Evolutionary conservation across 768 basidiomycete species (phyloP).

Genomic region (Suillus americanus): DNA sequence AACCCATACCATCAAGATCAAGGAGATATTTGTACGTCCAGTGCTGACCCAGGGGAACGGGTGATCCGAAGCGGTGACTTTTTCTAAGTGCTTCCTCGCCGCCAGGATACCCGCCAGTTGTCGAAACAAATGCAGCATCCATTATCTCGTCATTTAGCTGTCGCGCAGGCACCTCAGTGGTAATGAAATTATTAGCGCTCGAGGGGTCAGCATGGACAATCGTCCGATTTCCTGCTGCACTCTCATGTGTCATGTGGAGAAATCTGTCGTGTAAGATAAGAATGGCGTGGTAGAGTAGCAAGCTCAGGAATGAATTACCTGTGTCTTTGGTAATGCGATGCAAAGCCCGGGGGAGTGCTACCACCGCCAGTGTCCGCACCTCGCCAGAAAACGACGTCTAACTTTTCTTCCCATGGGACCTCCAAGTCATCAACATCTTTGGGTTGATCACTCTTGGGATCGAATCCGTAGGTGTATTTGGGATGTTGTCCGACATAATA

Average conservation of each 20-base stretch:
- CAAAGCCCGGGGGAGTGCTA: conserved; percentile 80
- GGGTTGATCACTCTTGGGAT: conserved; percentile 67
- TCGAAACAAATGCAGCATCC: conserved; percentile 85
- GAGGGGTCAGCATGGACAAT: conserved; percentile 72
- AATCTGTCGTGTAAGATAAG: conserved; percentile 39
- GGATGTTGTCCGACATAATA: conserved; percentile 88
- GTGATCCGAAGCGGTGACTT: conserved; percentile 67
- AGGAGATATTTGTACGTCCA: conserved; percentile 94
- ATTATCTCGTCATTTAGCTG: conserved; percentile 77
- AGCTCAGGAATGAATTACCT: conserved; percentile 43
- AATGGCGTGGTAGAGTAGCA: conserved; percentile 4
- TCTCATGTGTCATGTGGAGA: conserved; percentile 73
- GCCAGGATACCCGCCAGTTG: conserved; percentile 75
- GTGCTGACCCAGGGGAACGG: conserved; percentile 80
- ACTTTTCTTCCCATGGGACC: conserved; percentile 84
- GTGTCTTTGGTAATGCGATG: conserved; percentile 84
- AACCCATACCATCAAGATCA: conserved; percentile 95
- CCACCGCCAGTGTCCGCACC: conserved; percentile 97
- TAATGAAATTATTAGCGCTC: conserved; percentile 53
- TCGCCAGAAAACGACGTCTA: conserved; percentile 89
- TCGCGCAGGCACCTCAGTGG: conserved; percentile 56
- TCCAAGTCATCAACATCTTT: conserved; percentile 86
- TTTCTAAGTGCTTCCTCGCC: conserved; percentile 64
- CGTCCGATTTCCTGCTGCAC: conserved; percentile 47
- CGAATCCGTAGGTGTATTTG: conserved; percentile 91